Base-by-base conservation (phyloP, 1,139 yeast species). In the Yamadazyma dendronema region DNA sequence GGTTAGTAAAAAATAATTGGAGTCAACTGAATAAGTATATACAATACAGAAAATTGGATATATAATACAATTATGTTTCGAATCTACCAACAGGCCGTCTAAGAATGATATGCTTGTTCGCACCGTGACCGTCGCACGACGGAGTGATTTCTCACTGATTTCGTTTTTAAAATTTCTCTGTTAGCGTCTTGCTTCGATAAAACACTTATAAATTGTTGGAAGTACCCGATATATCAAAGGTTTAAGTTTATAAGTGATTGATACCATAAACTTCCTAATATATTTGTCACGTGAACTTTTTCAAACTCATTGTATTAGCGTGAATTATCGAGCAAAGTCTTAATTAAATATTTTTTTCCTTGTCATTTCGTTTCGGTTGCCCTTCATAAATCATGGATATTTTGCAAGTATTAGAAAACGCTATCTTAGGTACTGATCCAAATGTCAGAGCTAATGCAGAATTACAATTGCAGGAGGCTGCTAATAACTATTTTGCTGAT, bases 401-500 rank as follows among this genome's bases (percentile, higher is more conserved):
- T 56, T 80, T 82, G 48, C 75, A 76, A 52, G 70, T 84, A 43
- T 77, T 88, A 56, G 94, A 86, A 59, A 82, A 83, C 56, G 95
- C 96, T 43, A 77, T 85, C 56, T 65, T 82, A 51, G 75, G 72
- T 53, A 76, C 71, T 14, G 83, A 87, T 61, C 81, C 85, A 37
- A 65, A 71, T 44, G 78, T 78, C 50, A 81, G 97, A 63, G 67
- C 82, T 28, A 78, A 78, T 49, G 96, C 97, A 42, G 96, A 88
- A 62, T 72, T 78, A 35, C 88, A 87, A 62, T 76, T 92, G 53
- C 74, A 73, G 50, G 77, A 77, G 38, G 79, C 90, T 19, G 84
- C 95, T 24, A 72, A 75, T 50, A 84, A 80, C 46, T 85, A 88
- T 61, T 90, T 87, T 65, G 81, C 58, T 67, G 60, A 82, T 50